Conservation (phyloP, 192 early-diverging fungal species). For the Haplosporangium gracile region DNA sequence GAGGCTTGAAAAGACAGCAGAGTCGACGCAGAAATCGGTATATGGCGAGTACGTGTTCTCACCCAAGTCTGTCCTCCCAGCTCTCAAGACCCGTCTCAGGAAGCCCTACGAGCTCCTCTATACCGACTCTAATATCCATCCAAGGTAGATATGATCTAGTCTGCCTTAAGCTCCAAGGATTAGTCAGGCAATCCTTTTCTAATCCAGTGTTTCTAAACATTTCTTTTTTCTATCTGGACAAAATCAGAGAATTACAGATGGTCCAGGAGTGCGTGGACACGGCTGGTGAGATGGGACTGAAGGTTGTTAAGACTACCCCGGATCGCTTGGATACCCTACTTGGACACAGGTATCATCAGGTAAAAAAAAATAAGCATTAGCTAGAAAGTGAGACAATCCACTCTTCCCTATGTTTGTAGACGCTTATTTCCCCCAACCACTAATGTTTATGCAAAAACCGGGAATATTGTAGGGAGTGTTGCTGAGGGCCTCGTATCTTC, state of each 20-base stretch:
- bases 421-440: not conserved
- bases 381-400: too few species aligned
- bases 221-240: not conserved
- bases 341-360: constrained; percentile 55
- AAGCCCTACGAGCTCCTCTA: constrained; percentile 19
- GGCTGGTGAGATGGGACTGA: constrained; percentile 10
- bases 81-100: constrained; percentile 11
- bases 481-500: constrained; percentile 48
- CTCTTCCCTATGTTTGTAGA: not conserved
- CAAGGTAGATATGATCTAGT: not conserved
- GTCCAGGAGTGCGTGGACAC: not conserved
- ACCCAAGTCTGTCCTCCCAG: constrained; percentile 26
- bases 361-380: constrained; percentile 5
- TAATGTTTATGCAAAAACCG: not conserved
- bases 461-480: constrained; percentile 56
- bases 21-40: not conserved
- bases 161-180: not conserved
- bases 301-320: constrained; percentile 31
- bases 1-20: not conserved
- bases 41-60: constrained; percentile 21
- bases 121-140: not conserved
- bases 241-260: not conserved
- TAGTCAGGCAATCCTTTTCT: not conserved
- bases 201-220: not conserved
- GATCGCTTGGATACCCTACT: constrained; percentile 49